Base-by-base conservation (phyloP, 192 early-diverging fungal species). In the Backusella morwellensis region DNA sequence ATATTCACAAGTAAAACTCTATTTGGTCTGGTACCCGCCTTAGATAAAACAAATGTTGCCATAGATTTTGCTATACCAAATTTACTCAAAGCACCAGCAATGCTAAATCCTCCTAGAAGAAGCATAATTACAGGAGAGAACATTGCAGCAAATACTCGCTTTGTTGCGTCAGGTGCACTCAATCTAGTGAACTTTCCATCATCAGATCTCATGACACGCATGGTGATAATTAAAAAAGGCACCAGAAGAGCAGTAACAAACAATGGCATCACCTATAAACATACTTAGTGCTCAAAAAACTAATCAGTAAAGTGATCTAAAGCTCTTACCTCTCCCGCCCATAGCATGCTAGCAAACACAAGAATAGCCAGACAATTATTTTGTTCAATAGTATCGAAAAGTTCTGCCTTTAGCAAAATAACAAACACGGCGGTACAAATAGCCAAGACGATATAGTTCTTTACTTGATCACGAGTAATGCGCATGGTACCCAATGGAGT, bases 91-190 rank as follows among this genome's bases (percentile, higher is more conserved):
- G 97, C 95, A 9, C 92, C 94, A 8, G 96, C 97, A 72, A 99
- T 90, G 6, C 96, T 89, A 85, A 99, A 99, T 0, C 97, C 96
- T 76, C 97, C 96, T 14, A 99, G 87, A 2, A 99, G 86, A 6
- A 99, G 83, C 97, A 99, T 97, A 76, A 99, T 96, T 15, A 97
- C 95, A 2, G 97, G 93, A 12, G 93, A 93, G 77, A 97, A 97
- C 97, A 99, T 99, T 56, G 93, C 89, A 6, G 92, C 90, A 80
- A 97, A 97, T 63, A 99, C 92, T 34, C 82, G 84, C 81, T 95
- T 94, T 21, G 97, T 89, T 17, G 95, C 93, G 0, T 91, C 90
- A 47, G 89, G 87, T 0, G 96, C 93, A 54, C 80, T 75, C 74
- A 97, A 76, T 5, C 94, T 91, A 6, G 83, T 85, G 41, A 80